Percentiles rank a stretch among this genome's conserved stretches.
Evolutionary conservation across 176 grass and related monocot genomes (phyloP).

Genomic region (Olyra latifolia): DNA sequence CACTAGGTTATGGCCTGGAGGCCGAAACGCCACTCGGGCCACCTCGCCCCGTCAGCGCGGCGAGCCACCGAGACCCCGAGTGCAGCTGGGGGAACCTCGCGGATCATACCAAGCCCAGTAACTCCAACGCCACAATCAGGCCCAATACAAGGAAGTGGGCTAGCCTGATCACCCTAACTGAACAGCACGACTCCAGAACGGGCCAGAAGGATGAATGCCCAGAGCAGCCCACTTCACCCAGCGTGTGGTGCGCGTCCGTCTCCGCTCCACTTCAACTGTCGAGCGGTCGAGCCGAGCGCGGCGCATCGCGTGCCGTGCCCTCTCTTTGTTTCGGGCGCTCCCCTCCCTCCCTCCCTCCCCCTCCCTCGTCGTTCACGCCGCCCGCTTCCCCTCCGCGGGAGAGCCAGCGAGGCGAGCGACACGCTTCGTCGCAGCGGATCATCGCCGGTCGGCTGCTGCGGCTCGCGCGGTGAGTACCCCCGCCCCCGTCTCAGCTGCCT

Average conservation of each 20-base stretch:
- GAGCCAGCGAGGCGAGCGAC: not conserved
- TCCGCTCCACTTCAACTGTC: too few relatives aligned
- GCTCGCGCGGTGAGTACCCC: not conserved
- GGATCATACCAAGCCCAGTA: not conserved
- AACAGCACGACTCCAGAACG: not conserved
- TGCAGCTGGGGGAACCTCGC: too few relatives aligned
- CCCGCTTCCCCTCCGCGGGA: not conserved
- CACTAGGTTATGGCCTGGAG: not conserved
- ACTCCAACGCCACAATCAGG: not conserved
- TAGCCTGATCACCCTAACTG: not conserved
- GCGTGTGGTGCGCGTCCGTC: not conserved
- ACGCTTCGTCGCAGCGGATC: not conserved
- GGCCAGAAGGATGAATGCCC: not conserved
- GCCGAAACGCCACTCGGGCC: not conserved
- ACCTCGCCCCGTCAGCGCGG: not conserved
- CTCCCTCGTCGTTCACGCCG: constrained; percentile 12
- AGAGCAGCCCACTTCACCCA: not conserved
- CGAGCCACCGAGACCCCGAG: too few relatives aligned
- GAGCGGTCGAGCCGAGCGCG: not conserved
- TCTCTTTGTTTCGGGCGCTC: not conserved
- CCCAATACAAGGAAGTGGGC: too few relatives aligned
- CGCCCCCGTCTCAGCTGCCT: too few relatives aligned
- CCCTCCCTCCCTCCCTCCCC: too few relatives aligned
- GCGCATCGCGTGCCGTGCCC: not conserved
- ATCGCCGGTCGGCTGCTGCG: not conserved